Conservation (phyloP, 108 stramenopile species). For the Pseudonitzschia pungens region DNA sequence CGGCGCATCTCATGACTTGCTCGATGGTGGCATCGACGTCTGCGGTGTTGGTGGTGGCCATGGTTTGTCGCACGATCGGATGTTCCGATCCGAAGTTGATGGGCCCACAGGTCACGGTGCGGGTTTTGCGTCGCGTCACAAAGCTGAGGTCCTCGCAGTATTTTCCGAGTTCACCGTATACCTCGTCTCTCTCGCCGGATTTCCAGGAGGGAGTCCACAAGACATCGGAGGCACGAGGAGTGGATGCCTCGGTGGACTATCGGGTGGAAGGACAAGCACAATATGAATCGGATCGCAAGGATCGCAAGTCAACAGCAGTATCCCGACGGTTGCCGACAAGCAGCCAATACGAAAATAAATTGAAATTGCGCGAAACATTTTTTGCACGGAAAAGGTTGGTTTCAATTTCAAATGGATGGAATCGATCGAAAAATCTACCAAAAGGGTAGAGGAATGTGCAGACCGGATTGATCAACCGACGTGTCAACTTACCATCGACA, state of each 20-base stretch:
- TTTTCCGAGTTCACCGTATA: slow-evolving; percentile 65
- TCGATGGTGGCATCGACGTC: slow-evolving; percentile 93
- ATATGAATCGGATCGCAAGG: slow-evolving; percentile 9
- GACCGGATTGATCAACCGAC: too few species aligned
- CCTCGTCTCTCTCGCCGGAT: slow-evolving; percentile 76
- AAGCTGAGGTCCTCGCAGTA: slow-evolving; percentile 83
- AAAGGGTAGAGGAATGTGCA: too few species aligned
- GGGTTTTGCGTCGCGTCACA: slow-evolving; percentile 76
- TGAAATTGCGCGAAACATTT: not conserved
- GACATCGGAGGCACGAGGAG: slow-evolving; percentile 52
- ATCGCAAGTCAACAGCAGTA: not conserved
- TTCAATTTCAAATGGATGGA: slow-evolving; percentile 1
- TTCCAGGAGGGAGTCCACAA: slow-evolving; percentile 89
- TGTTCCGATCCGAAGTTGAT: slow-evolving; percentile 95
- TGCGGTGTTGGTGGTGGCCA: slow-evolving; percentile 96
- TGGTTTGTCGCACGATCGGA: slow-evolving; percentile 95
- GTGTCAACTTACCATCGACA: slow-evolving; percentile 29
- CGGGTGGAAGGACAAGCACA: not conserved
- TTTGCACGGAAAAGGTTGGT: not conserved
- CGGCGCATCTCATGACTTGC: slow-evolving; percentile 94
- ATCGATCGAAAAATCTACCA: slow-evolving; percentile 8
- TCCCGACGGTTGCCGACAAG: not conserved
- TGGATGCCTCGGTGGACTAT: slow-evolving; percentile 18
- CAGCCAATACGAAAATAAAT: not conserved
- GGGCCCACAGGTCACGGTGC: slow-evolving; percentile 85